Base-by-base conservation (phyloP, 139 green algal species). In the Tetraselmis striata region DNA sequence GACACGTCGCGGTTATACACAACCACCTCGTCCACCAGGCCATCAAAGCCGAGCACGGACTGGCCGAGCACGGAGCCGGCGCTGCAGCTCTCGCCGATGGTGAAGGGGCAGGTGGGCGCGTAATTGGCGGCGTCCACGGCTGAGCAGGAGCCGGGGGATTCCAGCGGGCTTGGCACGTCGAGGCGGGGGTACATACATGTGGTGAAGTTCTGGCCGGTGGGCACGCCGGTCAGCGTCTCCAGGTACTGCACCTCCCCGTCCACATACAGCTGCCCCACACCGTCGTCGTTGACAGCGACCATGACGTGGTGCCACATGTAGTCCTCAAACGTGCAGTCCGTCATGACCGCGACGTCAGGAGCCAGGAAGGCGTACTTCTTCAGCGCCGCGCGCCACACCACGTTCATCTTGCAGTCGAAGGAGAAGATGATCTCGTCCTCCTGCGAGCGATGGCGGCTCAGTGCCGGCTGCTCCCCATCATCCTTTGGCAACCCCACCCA, bases 241-340 rank as follows among this genome's bases (percentile, higher is more conserved):
- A 77, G 74, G n/a, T 31, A 18, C 78, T 81, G 78, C 78, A 76
- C n/a, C 30, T 81, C 32, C 28, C 82, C 82, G 45, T 85, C 82
- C 22, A 85, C 82, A 32, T 85, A 85, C 22, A 85, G 59, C 29
- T 32, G 26, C 23, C 82, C 82, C 45, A 31, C 24, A 5, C 82
- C 82, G 24, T 85, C 45, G 26, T 78, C 76, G 77, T 81, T 28
- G 26, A 85, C 67, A 1, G 77, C 23, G 32, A 85, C 32, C 76
- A 77, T 58, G 30, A 29, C 77, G 82, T 85, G 82, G 82, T 85
- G 82, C 82, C 82, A 85, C 82, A 85, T 85, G 77, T 79, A 82
- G 82, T 77, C 76, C 76, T 85, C 82, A 74, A 79, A 85, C 2
- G 45, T 85, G 31, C 29, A 78, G 24, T 29, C 26, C 5, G 76